Conservation (phyloP, 1,139 yeast species). For the Yamadazyma jaroonii region DNA sequence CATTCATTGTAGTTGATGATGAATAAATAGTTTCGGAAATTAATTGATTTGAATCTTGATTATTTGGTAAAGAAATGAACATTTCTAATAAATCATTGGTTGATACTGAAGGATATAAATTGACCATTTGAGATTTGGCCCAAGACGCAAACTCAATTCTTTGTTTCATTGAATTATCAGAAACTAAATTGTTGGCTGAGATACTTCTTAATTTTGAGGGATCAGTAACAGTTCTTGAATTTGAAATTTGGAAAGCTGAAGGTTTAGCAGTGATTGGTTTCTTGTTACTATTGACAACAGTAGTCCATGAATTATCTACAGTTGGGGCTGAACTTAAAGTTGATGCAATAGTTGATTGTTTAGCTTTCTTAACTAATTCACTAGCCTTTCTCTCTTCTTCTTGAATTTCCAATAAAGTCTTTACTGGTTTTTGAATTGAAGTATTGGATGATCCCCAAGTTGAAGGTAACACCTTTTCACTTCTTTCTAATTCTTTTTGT, state of each 20-base stretch:
- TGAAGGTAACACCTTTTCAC: conserved; percentile 40
- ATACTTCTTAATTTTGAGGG: conserved; percentile 50
- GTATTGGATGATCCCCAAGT: conserved; percentile 51
- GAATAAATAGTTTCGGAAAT: conserved; percentile 92
- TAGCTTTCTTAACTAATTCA: conserved; percentile 21
- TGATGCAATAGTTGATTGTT: conserved; percentile 26
- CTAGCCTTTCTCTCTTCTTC: conserved; percentile 45
- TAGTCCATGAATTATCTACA: conserved; percentile 44
- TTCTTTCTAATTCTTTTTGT: conserved; percentile 14
- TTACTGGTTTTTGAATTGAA: conserved; percentile 21
- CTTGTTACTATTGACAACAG: conserved; percentile 18
- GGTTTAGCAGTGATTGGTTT: conserved; percentile 19
- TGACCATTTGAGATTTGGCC: conserved; percentile 77
- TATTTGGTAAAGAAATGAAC: conserved; percentile 74
- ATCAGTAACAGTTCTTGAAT: conserved; percentile 15
- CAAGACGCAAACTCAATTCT: conserved; percentile 75
- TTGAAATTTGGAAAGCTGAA: conserved; percentile 1
- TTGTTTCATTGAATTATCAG: conserved; percentile 29
- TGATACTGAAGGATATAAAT: conserved; percentile 71
- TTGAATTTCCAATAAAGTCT: conserved; percentile 47
- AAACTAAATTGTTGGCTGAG: conserved; percentile 32
- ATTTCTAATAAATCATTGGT: conserved; percentile 76
- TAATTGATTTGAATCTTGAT: conserved; percentile 72
- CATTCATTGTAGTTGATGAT: conserved; percentile 90
- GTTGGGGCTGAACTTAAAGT: conserved; percentile 25